phyloP scores from a whole-genome alignment of 345 rosid species.

The Durio zibethinus region DNA sequence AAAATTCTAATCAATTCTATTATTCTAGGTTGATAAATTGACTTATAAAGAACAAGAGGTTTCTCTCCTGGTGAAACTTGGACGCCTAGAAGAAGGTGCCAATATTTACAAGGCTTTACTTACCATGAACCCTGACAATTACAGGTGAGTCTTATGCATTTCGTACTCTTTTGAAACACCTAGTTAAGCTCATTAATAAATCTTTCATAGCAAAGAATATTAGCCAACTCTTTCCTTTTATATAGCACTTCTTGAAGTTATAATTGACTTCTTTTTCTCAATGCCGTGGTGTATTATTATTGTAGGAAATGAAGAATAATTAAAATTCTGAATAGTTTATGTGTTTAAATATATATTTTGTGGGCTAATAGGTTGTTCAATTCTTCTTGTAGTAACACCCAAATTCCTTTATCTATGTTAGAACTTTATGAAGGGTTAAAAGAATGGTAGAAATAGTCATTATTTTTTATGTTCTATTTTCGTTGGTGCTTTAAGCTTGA shows the following conservation, averaged over 20 bases:
- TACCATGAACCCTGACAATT: conserved; percentile 92
- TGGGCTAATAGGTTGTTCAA: neutral
- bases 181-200: conserved; percentile 7
- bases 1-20: conserved; percentile 21
- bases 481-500: neutral
- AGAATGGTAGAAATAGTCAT: neutral
- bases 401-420: neutral
- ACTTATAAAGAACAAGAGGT: conserved; percentile 86
- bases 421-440: neutral
- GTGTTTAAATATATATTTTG: neutral
- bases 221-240: neutral
- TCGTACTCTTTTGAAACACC: neutral
- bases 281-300: neutral
- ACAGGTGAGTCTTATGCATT: conserved; percentile 54
- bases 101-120: conserved; percentile 69
- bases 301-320: neutral
- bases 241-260: neutral
- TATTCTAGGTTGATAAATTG: conserved; percentile 78
- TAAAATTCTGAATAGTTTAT: neutral
- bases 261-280: neutral
- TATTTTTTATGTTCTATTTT: neutral
- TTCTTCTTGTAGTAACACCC: neutral
- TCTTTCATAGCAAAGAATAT: neutral
- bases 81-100: conserved; percentile 68
- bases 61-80: conserved; percentile 74